Conservation (phyloP, 208 protist species). For the Tritrichomonas musculus region DNA sequence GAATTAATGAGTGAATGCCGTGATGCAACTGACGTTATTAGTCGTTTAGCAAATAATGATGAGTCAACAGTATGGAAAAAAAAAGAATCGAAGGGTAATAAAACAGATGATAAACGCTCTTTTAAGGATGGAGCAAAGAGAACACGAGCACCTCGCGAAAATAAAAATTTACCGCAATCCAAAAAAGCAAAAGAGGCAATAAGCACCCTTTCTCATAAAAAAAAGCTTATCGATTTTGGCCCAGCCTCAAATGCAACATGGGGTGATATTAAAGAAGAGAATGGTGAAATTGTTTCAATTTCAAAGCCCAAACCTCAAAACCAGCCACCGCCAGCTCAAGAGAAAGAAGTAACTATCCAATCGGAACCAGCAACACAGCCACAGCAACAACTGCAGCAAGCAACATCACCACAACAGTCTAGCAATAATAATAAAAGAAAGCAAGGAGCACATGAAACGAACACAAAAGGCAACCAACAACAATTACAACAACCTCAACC, state of each 20-base stretch:
- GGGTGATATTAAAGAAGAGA: neutral
- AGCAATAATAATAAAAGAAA: neutral
- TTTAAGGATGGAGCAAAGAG: too few species aligned
- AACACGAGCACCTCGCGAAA: too few species aligned
- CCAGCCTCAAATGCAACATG: neutral
- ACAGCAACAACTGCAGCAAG: neutral
- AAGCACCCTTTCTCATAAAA: too few species aligned
- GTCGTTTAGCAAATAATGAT: neutral
- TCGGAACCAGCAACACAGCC: neutral
- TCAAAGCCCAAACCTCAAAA: neutral
- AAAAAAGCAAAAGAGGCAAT: neutral
- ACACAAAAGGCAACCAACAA: too few species aligned
- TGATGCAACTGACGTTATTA: neutral
- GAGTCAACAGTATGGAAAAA: neutral
- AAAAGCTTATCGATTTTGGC: neutral
- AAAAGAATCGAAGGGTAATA: neutral
- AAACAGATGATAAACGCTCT: too few species aligned
- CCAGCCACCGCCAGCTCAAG: neutral
- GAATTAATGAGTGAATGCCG: neutral
- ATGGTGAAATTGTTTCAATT: neutral
- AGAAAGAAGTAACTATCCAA: neutral
- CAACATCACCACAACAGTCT: neutral
- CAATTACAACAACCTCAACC: neutral
- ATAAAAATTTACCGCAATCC: neutral
- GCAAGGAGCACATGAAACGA: too few species aligned